Conservation (phyloP, 495 filamentous ascomycete species). For the Aspergillus conjunctus region DNA sequence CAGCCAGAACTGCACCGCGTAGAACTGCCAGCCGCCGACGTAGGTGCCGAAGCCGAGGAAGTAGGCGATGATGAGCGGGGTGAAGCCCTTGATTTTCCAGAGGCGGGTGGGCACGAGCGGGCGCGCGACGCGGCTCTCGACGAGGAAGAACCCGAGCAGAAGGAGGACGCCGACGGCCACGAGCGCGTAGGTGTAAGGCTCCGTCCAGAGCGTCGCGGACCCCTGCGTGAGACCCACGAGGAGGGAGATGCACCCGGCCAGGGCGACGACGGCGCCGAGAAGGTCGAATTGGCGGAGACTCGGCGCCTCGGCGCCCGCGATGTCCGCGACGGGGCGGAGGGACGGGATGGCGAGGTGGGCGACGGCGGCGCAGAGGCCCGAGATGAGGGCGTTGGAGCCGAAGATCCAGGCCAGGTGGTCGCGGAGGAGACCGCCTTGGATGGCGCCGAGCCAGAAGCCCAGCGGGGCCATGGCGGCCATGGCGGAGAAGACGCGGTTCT, state of each 20-base stretch:
- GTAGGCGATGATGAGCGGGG: constrained; percentile 50
- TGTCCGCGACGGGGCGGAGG: constrained; percentile 33
- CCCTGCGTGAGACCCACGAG: constrained; percentile 40
- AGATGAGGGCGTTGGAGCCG: constrained; percentile 33
- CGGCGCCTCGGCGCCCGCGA: constrained; percentile 29
- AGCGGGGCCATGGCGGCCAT: constrained; percentile 37
- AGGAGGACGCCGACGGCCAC: constrained; percentile 31
- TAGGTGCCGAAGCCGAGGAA: constrained; percentile 51
- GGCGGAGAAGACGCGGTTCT: constrained; percentile 40
- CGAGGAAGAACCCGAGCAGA: constrained; percentile 31
- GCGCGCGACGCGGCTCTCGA: constrained; percentile 30
- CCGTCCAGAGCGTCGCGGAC: constrained; percentile 31
- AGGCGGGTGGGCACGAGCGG: constrained; percentile 37
- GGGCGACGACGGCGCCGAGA: constrained; percentile 29
- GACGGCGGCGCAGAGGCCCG: constrained; percentile 28
- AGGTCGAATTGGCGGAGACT: constrained; percentile 36
- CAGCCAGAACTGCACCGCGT: constrained; percentile 54
- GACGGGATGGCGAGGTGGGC: constrained; percentile 33
- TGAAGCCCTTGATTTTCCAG: constrained; percentile 47
- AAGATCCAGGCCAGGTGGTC: constrained; percentile 36
- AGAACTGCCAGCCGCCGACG: constrained; percentile 54
- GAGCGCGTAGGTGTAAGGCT: constrained; percentile 34
- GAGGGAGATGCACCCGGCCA: constrained; percentile 33
- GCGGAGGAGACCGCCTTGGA: constrained; percentile 34
- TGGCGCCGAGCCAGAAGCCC: constrained; percentile 35